phyloP scores from a whole-genome alignment of 2,329 filamentous ascomycete species.

The Aspergillus ruber region DNA sequence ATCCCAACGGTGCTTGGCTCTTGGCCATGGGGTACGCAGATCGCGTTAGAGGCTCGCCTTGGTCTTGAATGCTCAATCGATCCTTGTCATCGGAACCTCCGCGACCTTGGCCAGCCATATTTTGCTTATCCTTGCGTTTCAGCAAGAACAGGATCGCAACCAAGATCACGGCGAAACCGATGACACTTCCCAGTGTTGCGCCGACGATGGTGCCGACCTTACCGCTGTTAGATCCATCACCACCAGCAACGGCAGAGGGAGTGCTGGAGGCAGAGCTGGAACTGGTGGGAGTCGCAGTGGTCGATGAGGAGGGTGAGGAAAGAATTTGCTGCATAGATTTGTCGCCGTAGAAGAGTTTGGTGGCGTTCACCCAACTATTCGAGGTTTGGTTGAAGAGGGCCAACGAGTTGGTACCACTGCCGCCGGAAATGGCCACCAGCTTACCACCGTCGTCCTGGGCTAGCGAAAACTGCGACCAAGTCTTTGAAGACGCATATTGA shows the following conservation, averaged over 20 bases:
- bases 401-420: conserved; percentile 59
- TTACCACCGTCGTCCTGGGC: conserved; percentile 57
- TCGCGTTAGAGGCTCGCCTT: conserved; percentile 37
- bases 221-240: conserved; percentile 21
- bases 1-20: conserved; percentile 30
- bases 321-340: conserved; percentile 34
- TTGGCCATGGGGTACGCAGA: conserved; percentile 41
- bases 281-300: conserved; percentile 23
- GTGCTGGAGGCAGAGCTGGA: conserved; percentile 24
- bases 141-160: conserved; percentile 65
- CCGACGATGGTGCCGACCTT: conserved; percentile 60
- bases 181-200: conserved; percentile 73
- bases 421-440: conserved; percentile 71
- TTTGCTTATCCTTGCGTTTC: conserved; percentile 48
- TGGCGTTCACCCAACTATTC: conserved; percentile 74
- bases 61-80: conserved; percentile 40
- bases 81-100: conserved; percentile 53
- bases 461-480: conserved; percentile 63
- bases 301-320: conserved; percentile 23
- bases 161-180: conserved; percentile 66
- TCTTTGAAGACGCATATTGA: conserved; percentile 60
- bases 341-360: conserved; percentile 52
- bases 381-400: conserved; percentile 68
- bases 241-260: conserved; percentile 27
- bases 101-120: conserved; percentile 44